phyloP scores from a whole-genome alignment of 2,329 filamentous ascomycete genomes.

The Sarocladium strictum region DNA sequence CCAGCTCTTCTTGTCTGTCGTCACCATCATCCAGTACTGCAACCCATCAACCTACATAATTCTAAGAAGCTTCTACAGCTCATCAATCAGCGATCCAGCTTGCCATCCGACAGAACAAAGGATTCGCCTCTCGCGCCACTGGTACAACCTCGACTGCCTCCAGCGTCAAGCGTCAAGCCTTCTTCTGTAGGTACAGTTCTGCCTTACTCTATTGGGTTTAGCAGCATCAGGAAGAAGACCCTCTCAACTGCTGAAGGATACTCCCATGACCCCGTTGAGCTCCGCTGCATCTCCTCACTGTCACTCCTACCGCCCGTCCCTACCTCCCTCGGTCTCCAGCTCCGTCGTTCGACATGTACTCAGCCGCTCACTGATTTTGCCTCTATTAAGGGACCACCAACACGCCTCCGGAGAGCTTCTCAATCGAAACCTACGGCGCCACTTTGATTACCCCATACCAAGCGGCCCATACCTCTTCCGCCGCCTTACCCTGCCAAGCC shows the following conservation, averaged over 20 bases:
- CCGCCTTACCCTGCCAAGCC: constrained; percentile 6
- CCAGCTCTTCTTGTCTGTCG: neutral
- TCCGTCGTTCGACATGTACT: no score
- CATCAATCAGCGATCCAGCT: neutral
- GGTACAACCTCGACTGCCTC: neutral
- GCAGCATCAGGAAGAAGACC: neutral
- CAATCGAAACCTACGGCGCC: constrained; percentile 7
- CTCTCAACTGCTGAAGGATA: neutral
- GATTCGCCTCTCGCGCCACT: neutral
- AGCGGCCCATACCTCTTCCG: constrained; percentile 6
- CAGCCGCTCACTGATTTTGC: no score
- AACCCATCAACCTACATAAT: neutral
- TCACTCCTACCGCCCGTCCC: neutral
- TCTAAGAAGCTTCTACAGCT: neutral
- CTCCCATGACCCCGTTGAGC: neutral
- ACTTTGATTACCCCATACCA: constrained; percentile 9
- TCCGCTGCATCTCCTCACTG: neutral
- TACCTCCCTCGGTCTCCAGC: neutral
- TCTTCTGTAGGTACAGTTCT: constrained; percentile 2
- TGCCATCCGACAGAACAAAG: neutral
- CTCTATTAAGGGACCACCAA: neutral
- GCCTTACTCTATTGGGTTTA: constrained; percentile 4
- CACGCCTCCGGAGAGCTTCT: neutral
- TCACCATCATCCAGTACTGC: neutral
- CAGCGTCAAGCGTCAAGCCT: neutral